Conservation (phyloP, 2,329 filamentous ascomycete genomes). For the Endoconidiophora laricicola region DNA sequence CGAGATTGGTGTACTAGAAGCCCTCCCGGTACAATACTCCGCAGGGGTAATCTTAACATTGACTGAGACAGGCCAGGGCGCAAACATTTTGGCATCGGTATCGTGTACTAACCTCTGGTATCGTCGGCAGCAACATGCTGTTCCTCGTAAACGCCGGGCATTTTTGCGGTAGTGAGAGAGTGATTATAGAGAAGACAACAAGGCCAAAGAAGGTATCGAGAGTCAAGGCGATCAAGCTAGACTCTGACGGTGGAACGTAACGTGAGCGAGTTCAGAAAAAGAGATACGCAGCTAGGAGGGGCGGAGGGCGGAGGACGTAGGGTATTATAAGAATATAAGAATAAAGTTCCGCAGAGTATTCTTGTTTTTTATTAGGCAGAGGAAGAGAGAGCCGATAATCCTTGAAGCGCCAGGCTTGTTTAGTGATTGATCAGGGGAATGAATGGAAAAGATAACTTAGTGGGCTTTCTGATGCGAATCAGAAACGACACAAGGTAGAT, state of each 20-base stretch:
- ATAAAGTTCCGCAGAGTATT: neutral
- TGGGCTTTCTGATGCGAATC: no score
- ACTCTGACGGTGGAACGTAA: neutral
- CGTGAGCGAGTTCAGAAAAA: neutral
- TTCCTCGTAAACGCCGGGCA: slow-evolving; percentile 22
- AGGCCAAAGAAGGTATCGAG: no score
- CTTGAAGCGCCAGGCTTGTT: no score
- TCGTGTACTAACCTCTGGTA: slow-evolving; percentile 21
- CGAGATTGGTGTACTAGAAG: neutral
- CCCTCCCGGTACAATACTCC: no score
- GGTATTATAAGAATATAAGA: neutral
- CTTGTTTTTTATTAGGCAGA: no score
- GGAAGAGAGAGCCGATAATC: no score
- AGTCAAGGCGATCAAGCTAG: neutral
- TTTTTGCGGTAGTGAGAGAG: slow-evolving; percentile 14
- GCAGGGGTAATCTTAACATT: neutral
- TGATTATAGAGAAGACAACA: neutral
- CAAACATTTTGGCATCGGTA: no score
- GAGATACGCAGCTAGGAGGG: neutral
- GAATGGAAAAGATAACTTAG: no score
- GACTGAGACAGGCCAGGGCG: neutral
- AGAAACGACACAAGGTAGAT: no score
- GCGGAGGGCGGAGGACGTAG: neutral
- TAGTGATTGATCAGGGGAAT: no score
- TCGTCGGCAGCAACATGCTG: slow-evolving; percentile 21